Conservation (phyloP, 1,284 basidiomycete species). For the Pholiota adiposa region DNA sequence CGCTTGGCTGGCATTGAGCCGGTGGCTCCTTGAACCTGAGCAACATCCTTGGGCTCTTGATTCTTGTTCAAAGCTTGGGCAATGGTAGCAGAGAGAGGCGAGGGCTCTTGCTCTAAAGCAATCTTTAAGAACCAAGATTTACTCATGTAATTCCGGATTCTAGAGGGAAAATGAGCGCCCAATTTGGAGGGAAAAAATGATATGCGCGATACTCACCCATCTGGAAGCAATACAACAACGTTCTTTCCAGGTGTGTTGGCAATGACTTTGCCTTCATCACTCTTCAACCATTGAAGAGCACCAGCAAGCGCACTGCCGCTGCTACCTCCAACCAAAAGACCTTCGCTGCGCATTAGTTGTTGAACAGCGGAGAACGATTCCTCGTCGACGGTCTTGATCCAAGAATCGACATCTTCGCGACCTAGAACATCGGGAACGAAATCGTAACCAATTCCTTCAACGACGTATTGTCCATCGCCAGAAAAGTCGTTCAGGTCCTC, state of each 20-base stretch:
- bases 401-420: constrained; percentile 65
- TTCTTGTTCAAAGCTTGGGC: constrained; percentile 41
- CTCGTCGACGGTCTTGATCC: constrained; percentile 88
- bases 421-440: constrained; percentile 86
- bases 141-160: constrained; percentile 96
- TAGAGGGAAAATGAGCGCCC: constrained; percentile 31
- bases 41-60: not conserved
- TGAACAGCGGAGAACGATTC: constrained; percentile 82
- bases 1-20: not conserved
- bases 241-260: constrained; percentile 79
- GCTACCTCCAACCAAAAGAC: constrained; percentile 90
- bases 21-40: not conserved
- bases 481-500: constrained; percentile 64
- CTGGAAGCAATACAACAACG: constrained; percentile 88
- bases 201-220: constrained; percentile 70
- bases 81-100: constrained; percentile 55
- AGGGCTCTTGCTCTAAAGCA: constrained; percentile 57
- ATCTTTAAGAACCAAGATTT: constrained; percentile 85
- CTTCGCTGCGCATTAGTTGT: constrained; percentile 85
- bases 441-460: constrained; percentile 97
- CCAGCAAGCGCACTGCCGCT: constrained; percentile 86
- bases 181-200: not conserved
- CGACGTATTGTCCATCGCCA: constrained; percentile 69
- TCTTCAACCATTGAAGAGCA: constrained; percentile 79
- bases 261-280: constrained; percentile 66